Conservation (phyloP, 805 yeast genomes). For the Candida morakotiae region DNA sequence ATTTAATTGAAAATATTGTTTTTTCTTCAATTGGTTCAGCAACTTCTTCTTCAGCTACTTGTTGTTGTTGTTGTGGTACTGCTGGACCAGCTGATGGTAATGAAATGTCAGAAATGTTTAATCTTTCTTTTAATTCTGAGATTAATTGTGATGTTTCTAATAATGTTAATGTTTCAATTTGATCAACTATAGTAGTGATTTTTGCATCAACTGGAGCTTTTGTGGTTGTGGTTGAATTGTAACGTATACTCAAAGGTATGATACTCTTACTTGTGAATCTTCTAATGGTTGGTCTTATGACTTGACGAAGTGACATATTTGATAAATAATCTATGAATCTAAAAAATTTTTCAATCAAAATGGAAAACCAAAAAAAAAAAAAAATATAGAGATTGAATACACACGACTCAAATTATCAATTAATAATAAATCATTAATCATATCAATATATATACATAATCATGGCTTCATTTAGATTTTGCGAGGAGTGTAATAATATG, state of each 20-base stretch:
- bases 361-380: constrained; percentile 1
- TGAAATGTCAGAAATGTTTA: constrained; percentile 81
- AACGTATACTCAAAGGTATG: constrained; percentile 32
- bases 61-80: constrained; percentile 3
- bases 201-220: constrained; percentile 75
- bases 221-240: constrained; percentile 41
- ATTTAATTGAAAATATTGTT: constrained; percentile 86
- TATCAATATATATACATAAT: not conserved
- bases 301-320: constrained; percentile 24
- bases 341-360: constrained; percentile 1
- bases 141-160: constrained; percentile 90
- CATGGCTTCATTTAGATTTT: constrained; percentile 93
- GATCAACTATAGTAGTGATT: constrained; percentile 81
- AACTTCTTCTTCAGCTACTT: constrained; percentile 49
- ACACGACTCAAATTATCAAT: constrained; percentile 4
- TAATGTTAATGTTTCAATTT: constrained; percentile 84
- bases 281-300: constrained; percentile 35
- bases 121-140: constrained; percentile 69
- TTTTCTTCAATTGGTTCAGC: constrained; percentile 84
- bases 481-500: constrained; percentile 98
- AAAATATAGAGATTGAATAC: not conserved
- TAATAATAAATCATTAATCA: not conserved
- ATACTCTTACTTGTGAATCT: constrained; percentile 21
- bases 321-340: not conserved
- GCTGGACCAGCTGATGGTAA: constrained; percentile 6